Percentiles rank a stretch among this genome's conserved stretches.
phyloP scores from a whole-genome alignment of 352 stramenopile species.

The Globisporangium solare region DNA sequence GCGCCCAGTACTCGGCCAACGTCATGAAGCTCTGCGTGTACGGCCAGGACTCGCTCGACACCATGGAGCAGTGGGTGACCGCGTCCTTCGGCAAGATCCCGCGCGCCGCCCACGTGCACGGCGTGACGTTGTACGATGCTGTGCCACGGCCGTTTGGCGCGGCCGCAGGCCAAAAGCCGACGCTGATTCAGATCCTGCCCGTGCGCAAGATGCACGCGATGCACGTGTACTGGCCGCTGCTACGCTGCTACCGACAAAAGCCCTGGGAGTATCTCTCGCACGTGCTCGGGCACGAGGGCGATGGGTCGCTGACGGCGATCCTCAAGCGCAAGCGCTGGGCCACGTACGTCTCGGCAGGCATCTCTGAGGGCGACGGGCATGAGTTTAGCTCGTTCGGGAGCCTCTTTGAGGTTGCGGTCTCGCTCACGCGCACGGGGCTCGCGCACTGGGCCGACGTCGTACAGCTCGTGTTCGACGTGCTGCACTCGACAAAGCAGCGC shows the following conservation, averaged over 20 bases:
- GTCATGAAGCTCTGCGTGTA: constrained; percentile 76
- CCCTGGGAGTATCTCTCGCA: constrained; percentile 46
- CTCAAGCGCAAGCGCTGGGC: constrained; percentile 40
- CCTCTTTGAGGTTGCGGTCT: constrained; percentile 50
- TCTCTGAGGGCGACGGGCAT: constrained; percentile 47
- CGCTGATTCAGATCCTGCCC: constrained; percentile 36
- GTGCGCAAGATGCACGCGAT: constrained; percentile 41
- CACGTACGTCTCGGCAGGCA: constrained; percentile 39
- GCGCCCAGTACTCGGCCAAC: constrained; percentile 46
- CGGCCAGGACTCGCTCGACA: constrained; percentile 51
- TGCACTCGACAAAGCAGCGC: constrained; percentile 20
- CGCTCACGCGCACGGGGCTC: constrained; percentile 41
- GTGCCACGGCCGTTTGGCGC: constrained; percentile 25
- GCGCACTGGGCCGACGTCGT: constrained; percentile 39
- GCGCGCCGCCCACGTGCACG: not conserved
- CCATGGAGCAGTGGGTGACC: constrained; percentile 46
- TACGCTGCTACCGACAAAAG: constrained; percentile 39
- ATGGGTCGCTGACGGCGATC: constrained; percentile 31
- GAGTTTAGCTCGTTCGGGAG: constrained; percentile 59
- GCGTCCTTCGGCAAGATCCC: constrained; percentile 48
- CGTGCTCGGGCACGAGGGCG: constrained; percentile 50
- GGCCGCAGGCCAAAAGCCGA: constrained; percentile 22
- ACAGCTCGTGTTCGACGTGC: constrained; percentile 40
- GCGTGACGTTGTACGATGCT: not conserved
- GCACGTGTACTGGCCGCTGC: constrained; percentile 45